phyloP scores from a whole-genome alignment of 1,284 basidiomycete genomes.

The Trichosporon inkin region DNA sequence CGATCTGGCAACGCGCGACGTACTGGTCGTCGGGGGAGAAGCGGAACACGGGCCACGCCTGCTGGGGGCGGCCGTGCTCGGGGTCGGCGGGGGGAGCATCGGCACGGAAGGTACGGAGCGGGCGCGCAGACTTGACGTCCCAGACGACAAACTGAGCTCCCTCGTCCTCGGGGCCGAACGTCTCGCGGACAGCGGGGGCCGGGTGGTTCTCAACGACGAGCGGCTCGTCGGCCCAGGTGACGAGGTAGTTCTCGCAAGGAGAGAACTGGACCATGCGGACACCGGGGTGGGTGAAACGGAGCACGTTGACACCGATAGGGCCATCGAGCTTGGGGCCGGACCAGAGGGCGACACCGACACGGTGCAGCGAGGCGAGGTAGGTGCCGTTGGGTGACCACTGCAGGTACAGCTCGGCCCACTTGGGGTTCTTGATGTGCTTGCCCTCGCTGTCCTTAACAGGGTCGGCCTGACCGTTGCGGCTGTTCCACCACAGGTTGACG shows the following conservation, averaged over 20 bases:
- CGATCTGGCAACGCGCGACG: slow-evolving; percentile 81
- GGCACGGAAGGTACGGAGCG: slow-evolving; percentile 86
- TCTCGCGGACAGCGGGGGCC: slow-evolving; percentile 46
- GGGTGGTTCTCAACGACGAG: slow-evolving; percentile 80
- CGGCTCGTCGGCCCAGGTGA: slow-evolving; percentile 96
- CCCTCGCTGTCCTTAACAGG: slow-evolving; percentile 57
- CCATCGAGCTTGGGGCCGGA: slow-evolving; percentile 61
- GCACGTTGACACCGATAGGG: slow-evolving; percentile 44
- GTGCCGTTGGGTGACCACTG: slow-evolving; percentile 97
- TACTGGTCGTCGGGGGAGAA: slow-evolving; percentile 98
- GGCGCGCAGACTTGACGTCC: slow-evolving; percentile 90
- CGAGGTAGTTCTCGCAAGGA: slow-evolving; percentile 92
- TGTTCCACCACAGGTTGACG: slow-evolving; percentile 90
- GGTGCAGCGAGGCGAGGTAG: slow-evolving; percentile 87
- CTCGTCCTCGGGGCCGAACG: slow-evolving; percentile 77
- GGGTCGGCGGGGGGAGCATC: slow-evolving; percentile 55
- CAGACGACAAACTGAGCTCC: slow-evolving; percentile 96
- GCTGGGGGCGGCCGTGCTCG: slow-evolving; percentile 45
- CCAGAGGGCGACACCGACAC: slow-evolving; percentile 94
- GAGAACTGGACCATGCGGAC: slow-evolving; percentile 97
- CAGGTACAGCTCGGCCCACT: slow-evolving; percentile 97
- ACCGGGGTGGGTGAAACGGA: slow-evolving; percentile 87
- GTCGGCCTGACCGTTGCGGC: slow-evolving; percentile 82
- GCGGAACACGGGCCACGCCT: slow-evolving; percentile 84
- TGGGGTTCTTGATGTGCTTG: slow-evolving; percentile 54